Percentiles rank a stretch among this genome's conserved stretches.
phyloP scores from a whole-genome alignment of 2,329 filamentous ascomycete species.

The Pezicula rhizophila region DNA sequence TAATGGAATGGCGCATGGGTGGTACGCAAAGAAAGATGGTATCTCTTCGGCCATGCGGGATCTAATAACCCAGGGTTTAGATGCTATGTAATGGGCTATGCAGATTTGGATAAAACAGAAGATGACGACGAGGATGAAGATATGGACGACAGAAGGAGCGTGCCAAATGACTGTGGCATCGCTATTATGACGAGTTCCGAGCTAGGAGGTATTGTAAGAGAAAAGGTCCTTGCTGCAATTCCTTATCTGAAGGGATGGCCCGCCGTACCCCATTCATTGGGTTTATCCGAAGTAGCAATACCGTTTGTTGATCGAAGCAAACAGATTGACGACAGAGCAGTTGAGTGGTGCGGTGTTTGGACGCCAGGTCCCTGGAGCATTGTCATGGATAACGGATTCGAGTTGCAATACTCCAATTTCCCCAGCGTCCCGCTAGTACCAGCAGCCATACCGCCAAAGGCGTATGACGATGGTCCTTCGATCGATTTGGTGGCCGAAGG shows the following conservation, averaged over 20 bases:
- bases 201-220: not conserved
- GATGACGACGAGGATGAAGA: not conserved
- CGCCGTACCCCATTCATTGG: not conserved
- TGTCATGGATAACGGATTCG: too few species aligned
- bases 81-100: conserved; percentile 6
- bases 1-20: conserved; percentile 6
- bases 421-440: too few species aligned
- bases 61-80: conserved; percentile 7
- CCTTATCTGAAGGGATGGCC: not conserved
- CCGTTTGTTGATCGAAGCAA: not conserved
- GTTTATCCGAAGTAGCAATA: not conserved
- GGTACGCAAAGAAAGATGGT: conserved; percentile 2
- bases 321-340: not conserved
- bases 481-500: too few species aligned
- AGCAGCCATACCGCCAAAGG: too few species aligned
- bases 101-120: not conserved
- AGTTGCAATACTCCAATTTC: too few species aligned
- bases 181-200: conserved; percentile 9
- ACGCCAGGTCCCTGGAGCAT: too few species aligned
- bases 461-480: too few species aligned
- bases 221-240: conserved; percentile 5
- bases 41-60: conserved; percentile 5
- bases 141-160: too few species aligned
- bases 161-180: conserved; percentile 4
- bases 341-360: not conserved